Base-by-base conservation (phyloP, 169 alveolate species). In the Perkinsus marinus region DNA sequence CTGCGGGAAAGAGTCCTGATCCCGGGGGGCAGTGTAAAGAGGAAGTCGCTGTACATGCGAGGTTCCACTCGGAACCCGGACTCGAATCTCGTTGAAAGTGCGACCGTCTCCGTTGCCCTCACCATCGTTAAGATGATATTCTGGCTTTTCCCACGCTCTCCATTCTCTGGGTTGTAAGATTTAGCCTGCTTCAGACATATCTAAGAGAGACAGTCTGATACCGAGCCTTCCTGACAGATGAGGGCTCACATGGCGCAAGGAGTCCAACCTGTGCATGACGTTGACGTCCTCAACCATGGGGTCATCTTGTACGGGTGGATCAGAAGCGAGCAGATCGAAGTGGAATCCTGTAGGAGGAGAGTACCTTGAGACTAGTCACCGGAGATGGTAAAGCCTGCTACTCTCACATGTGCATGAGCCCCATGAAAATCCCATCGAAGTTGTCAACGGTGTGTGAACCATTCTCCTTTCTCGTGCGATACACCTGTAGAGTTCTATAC, bases 271-370 rank as follows among this genome's bases (percentile, higher is more conserved):
- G 43, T 68, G 26, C 9, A 90, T 93, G 19, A 68, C 68, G 39
- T 94, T 94, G 93, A 47, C 91, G 30, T 90, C 90, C 91, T 43
- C 92, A 0, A 91, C 89, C 30, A 26, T 41, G 7, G 92, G 92
- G 90, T 94, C 94, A 89, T 39, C 68, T 13, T 41, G 47, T 7
- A 89, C 34, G 26, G 91, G 91, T 37, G n/a, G 92, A 89, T 91
- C 94, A 43, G 34, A 34, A 38, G 43, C 30, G 30, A 68, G 38
- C 5, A 91, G 38, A 39, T 93, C 94, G 89, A 93, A 91, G 89
- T 92, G 90, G 68, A 94, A 93, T n/a, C 94, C 93, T 10, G 93
- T 37, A 39, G 96, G 96, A 43, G 95, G 91, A 19, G 93, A 91
- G 92, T 95, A 89, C 68, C 91, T 43, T 3, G 68, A 41, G 91